Evolutionary conservation across 768 basidiomycete species (phyloP), one percentile per base, ranked within the genome.

Genomic region (Panellus pusillus): DNA sequence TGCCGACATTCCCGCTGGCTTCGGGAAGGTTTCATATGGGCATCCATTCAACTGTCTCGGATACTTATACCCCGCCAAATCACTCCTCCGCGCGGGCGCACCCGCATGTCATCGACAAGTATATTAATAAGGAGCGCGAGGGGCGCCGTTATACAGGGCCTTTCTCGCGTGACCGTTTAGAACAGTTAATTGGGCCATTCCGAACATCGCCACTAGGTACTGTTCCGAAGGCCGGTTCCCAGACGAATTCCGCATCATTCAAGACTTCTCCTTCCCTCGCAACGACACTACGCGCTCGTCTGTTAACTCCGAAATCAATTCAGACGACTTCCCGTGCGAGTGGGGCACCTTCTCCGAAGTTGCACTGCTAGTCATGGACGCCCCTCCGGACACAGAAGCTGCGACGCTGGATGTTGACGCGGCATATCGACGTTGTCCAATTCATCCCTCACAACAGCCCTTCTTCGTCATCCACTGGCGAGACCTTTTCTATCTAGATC

Each of bases 331-430:
- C 47, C 54, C 52, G 4, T 66, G 61, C 50, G 57, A 63, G 9
- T 73, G 72, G 71, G 67, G 71, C 0, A 70, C 70, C 1, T 73
- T 72, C 44, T 50, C 57, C 0, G 55, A 64, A 4, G 62, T 63
- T 19, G 63, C 44, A 17, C 47, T 63, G 0, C 18, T 68, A 3
- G 61, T 74, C 1, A 58, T 65, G 8, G 45, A 63, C 18, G 65
- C 70, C 1, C 75, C 75, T 0, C 54, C 58, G 0, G 71, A 70
- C 11, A 57, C 72, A 0, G 58, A 71, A 47, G 75, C 64, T 0
- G 67, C 75, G 0, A 68, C 72, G 0, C 68, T 73, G 28, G 74
- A 78, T 43, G 65, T 77, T 5, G 66, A 70, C 29, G 1, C 57
- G n/a, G n/a, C n/a, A n/a, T n/a, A n/a, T n/a, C n/a, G n/a, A n/a